Percentiles rank a stretch among this genome's conserved stretches.
phyloP scores from a whole-genome alignment of 371 early-diverging fungal genomes.

The Syncephalastrum sp. region DNA sequence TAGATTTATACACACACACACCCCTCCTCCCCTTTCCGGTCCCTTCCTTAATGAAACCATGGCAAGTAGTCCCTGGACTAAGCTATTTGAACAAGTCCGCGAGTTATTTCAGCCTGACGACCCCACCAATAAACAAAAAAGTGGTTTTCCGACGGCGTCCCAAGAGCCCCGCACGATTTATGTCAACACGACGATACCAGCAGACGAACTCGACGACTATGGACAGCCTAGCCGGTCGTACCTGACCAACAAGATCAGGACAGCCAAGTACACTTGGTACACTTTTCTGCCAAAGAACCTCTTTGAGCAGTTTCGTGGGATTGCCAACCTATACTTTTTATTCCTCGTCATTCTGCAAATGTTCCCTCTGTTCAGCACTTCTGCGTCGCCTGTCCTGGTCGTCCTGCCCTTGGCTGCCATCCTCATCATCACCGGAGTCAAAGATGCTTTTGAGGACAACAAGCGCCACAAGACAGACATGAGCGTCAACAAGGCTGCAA shows the following conservation, averaged over 20 bases:
- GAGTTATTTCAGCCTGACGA: conserved; percentile 3
- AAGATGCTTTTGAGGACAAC: conserved; percentile 95
- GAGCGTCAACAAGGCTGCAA: conserved; percentile 66
- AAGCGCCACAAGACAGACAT: conserved; percentile 85
- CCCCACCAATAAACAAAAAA: conserved; percentile 19
- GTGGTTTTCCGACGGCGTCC: conserved; percentile 35
- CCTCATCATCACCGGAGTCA: conserved; percentile 82
- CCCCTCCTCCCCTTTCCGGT: conserved; percentile 11
- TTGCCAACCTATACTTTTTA: conserved; percentile 94
- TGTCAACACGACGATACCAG: conserved; percentile 44
- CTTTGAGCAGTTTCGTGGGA: conserved; percentile 88
- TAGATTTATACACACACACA: background rate
- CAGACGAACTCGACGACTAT: conserved; percentile 40
- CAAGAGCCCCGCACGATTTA: conserved; percentile 42
- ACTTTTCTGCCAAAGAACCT: conserved; percentile 94
- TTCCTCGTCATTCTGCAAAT: conserved; percentile 84
- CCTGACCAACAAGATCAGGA: conserved; percentile 71
- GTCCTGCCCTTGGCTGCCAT: conserved; percentile 85
- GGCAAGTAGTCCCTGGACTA: conserved; percentile 13
- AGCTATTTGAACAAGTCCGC: conserved; percentile 13
- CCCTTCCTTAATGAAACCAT: conserved; percentile 19
- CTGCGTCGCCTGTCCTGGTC: conserved; percentile 74
- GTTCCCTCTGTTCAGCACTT: conserved; percentile 70
- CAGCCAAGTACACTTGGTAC: conserved; percentile 82
- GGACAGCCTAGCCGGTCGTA: conserved; percentile 32